These are phyloP conservation scores for Alnus glutinosa DNA, from an alignment of 306 rosid species.

Conservation along the genomic window DNA sequence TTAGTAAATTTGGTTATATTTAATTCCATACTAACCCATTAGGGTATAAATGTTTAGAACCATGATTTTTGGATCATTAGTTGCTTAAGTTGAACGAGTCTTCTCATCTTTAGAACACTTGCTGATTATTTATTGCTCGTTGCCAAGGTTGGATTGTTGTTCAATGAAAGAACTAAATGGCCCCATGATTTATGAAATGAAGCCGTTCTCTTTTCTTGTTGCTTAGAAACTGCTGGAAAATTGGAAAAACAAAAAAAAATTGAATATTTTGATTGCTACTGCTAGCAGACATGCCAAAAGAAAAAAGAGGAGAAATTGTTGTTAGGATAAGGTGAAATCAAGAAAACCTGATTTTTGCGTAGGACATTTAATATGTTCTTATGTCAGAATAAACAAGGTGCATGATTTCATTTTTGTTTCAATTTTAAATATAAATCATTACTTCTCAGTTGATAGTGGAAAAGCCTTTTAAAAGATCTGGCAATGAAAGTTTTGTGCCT, in stretches of 20 bases:
- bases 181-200: not conserved
- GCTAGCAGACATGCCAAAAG: not conserved
- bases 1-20: not conserved
- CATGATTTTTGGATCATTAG: conserved; percentile 13
- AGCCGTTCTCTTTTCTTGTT: not conserved
- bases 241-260: not conserved
- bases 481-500: not conserved
- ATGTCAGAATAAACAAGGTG: not conserved
- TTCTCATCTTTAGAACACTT: not conserved
- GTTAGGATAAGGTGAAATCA: not conserved
- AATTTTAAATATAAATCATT: not conserved
- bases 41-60: not conserved
- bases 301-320: not conserved
- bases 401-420: not conserved
- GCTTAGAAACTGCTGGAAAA: not conserved
- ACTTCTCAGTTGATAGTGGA: not conserved
- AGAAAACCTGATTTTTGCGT: not conserved
- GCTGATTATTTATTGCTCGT: not conserved
- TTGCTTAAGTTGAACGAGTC: not conserved
- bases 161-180: conserved; percentile 3
- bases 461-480: not conserved
- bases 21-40: not conserved
- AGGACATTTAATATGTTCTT: not conserved
- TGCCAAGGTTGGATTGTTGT: not conserved
- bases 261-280: not conserved